A percentile compares a stretch with the other conserved stretches of the same genome.
phyloP scores from a whole-genome alignment of 148 eudicot species.

The Limonium bicolor region DNA sequence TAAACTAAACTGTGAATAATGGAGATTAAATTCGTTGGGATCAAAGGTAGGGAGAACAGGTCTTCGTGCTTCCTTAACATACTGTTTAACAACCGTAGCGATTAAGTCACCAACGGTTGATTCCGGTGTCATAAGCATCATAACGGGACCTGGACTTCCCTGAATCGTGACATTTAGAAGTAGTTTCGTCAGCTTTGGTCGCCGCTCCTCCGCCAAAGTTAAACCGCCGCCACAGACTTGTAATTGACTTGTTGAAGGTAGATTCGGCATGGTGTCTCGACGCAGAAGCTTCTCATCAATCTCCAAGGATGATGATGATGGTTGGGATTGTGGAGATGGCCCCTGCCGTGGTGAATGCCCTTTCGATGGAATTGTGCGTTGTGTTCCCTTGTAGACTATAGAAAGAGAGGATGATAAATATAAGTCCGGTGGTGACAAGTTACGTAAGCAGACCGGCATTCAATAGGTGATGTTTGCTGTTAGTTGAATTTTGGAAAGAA shows the following conservation, averaged over 20 bases:
- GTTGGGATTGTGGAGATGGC: no score
- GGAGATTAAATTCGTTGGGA: slow-evolving; percentile 31
- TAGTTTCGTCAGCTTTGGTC: slow-evolving; percentile 36
- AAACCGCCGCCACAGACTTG: neutral
- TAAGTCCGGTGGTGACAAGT: no score
- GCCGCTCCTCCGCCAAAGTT: neutral
- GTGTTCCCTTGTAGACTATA: no score
- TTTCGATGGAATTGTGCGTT: no score
- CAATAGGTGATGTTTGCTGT: no score
- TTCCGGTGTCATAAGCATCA: slow-evolving; percentile 36
- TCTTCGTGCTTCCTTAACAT: slow-evolving; percentile 36
- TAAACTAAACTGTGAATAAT: slow-evolving; percentile 60
- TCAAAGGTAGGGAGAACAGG: slow-evolving; percentile 16
- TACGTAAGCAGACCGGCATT: no score
- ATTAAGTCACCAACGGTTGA: slow-evolving; percentile 41
- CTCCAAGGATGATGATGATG: no score
- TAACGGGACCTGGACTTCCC: slow-evolving; percentile 40
- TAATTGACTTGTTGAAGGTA: neutral
- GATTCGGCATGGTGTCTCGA: neutral
- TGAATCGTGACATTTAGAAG: slow-evolving; percentile 42
- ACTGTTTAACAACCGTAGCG: slow-evolving; percentile 26
- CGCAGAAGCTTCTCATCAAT: neutral
- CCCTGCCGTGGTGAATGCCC: no score
- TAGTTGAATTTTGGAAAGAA: no score
- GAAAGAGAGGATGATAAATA: no score